Evolutionary conservation across 805 yeast species (phyloP).

Genomic region (Priceomyces medius): DNA sequence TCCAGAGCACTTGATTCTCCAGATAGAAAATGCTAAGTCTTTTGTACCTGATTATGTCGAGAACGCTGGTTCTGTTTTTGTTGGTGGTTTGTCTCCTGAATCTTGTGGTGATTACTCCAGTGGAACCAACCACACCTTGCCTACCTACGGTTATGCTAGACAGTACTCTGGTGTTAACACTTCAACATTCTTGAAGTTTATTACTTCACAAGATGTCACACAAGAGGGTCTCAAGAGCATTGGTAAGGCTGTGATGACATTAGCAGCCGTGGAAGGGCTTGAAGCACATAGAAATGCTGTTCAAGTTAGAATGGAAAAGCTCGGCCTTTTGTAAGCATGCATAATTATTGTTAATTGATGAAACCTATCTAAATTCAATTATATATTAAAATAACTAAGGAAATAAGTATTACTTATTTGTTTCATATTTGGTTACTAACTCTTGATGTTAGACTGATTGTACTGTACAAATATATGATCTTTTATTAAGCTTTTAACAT

Average conservation of each 20-base stretch:
- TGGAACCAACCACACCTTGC: constrained; percentile 98
- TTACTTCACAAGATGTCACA: constrained; percentile 89
- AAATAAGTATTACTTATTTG: no score
- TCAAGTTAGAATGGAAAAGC: constrained; percentile 84
- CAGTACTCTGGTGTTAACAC: constrained; percentile 98
- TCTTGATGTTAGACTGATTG: no score
- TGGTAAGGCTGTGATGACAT: constrained; percentile 94
- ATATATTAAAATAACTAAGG: no score
- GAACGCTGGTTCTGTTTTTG: constrained; percentile 95
- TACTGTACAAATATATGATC: no score
- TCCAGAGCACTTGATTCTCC: constrained; percentile 96
- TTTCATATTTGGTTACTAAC: no score
- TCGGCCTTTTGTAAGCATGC: constrained; percentile 48
- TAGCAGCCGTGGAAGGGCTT: constrained; percentile 94
- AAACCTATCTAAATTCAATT: no score
- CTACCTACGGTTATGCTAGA: constrained; percentile 97
- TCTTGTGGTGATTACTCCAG: constrained; percentile 97
- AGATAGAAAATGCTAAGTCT: constrained; percentile 72
- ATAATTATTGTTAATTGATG: background rate
- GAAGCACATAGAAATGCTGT: constrained; percentile 98
- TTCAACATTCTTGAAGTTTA: constrained; percentile 89
- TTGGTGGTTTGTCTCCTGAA: constrained; percentile 95
- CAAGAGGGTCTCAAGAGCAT: constrained; percentile 81
- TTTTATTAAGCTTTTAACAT: no score
- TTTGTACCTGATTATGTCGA: constrained; percentile 71